These are phyloP conservation scores for Heritiera fomes DNA, from an alignment of 345 rosid genomes.

Conservation along the genomic window DNA sequence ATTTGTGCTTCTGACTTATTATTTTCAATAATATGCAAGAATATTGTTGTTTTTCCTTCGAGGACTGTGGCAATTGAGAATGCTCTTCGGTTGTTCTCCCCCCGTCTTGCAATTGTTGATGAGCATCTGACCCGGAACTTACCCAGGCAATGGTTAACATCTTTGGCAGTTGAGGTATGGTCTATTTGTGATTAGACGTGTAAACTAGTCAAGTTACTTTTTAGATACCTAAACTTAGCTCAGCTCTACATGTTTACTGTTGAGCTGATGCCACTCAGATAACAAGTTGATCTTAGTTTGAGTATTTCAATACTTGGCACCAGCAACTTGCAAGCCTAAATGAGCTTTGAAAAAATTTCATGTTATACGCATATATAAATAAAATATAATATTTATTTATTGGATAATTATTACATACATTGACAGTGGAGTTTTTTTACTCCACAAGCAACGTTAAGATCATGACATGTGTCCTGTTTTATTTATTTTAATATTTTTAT, in stretches of 20 bases:
- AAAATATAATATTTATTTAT: too few relatives aligned
- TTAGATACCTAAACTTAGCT: not conserved
- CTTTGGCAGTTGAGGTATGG: constrained; percentile 76
- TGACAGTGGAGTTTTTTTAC: too few relatives aligned
- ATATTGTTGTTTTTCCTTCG: constrained; percentile 89
- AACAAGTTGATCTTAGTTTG: not conserved
- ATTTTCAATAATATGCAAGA: constrained; percentile 50
- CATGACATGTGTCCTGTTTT: too few relatives aligned
- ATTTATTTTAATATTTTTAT: too few relatives aligned
- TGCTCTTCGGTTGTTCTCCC: constrained; percentile 80
- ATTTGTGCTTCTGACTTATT: constrained; percentile 31
- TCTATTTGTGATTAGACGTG: constrained; percentile 10
- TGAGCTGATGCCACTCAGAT: not conserved
- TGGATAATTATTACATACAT: too few relatives aligned
- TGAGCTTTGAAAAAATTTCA: not conserved
- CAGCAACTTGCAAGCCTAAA: not conserved
- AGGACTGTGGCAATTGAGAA: constrained; percentile 87
- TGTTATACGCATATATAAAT: not conserved
- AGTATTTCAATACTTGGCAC: not conserved
- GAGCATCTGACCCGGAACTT: constrained; percentile 76
- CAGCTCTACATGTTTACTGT: not conserved
- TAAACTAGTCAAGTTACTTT: not conserved
- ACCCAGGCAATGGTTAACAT: constrained; percentile 86
- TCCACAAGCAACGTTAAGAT: too few relatives aligned
- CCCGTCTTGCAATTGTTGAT: constrained; percentile 89